Base-by-base conservation (phyloP, 140 eudicot species). In the Cichorium intybus region DNA sequence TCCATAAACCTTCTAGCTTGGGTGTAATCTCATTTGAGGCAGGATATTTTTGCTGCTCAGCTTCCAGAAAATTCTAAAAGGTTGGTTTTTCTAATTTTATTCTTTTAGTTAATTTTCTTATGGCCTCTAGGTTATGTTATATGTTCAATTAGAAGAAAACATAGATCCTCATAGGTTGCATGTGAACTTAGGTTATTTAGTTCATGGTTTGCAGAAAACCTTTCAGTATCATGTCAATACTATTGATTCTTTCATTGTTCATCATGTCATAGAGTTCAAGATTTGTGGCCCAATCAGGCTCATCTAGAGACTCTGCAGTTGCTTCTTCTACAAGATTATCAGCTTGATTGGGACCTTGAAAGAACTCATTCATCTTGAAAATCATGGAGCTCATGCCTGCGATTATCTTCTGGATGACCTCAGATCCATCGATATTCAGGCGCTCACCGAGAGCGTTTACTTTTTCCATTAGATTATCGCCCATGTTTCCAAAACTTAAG, bases 291-390 rank as follows among this genome's bases (percentile, higher is more conserved):
- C 99, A 93, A 60, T 93, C 99, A 28, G 99, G 97, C 57, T 82
- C 97, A 3, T 86, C 94, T 28, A 93, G 78, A 6, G 90, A 77
- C 68, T 93, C 99, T 0, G 99, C 95, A 23, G 97, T 93, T n/a
- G 99, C 99, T 58, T 89, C 99, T 79, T 93, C 95, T 31, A 89
- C 96, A 7, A 93, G 72, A 80, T 86, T 89, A 63, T 89, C 99
- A 18, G 90, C 78, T 77, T 88, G 95, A 28, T 85, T 93, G 0
- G 97, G 90, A 34, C 99, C 97, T 71, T 93, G 95, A 61, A 93
- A 89, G 35, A 88, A 78, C 77, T 93, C 97, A 79, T 84, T 93
- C 99, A 93, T 86, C 65, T 89, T 93, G 69, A 88, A 83, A 75
- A 95, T 93, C 92, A 93, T 79, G 0, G 99, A 89, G 70, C 97